phyloP scores from a whole-genome alignment of 768 basidiomycete genomes.

The Pholiota conissans region DNA sequence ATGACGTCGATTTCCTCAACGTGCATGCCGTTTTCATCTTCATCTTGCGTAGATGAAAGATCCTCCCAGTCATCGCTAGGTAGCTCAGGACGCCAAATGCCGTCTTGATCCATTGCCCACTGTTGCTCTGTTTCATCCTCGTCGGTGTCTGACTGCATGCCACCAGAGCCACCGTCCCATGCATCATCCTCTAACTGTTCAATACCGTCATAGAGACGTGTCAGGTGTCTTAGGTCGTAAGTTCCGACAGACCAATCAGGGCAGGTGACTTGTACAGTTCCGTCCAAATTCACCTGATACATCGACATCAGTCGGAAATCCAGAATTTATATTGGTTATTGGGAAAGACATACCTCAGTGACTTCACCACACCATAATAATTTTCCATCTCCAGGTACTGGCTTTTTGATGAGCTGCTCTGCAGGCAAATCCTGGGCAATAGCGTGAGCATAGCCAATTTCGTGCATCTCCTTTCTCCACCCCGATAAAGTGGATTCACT shows the following conservation, averaged over 20 bases:
- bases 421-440: conserved; percentile 33
- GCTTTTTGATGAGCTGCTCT: conserved; percentile 45
- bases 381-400: conserved; percentile 35
- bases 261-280: conserved; percentile 70
- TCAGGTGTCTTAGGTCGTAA: conserved; percentile 69
- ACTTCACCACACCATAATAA: conserved; percentile 90
- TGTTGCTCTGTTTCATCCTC: conserved; percentile 35
- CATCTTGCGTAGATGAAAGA: conserved; percentile 28
- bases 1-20: conserved; percentile 18
- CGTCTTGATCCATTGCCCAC: conserved; percentile 44
- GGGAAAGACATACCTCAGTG: conserved; percentile 49
- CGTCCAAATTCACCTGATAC: conserved; percentile 68
- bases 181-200: conserved; percentile 76
- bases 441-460: conserved; percentile 63
- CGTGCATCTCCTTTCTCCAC: conserved; percentile 72
- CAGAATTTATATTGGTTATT: conserved; percentile 1
- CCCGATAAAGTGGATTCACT: conserved; percentile 55
- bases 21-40: conserved; percentile 18
- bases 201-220: conserved; percentile 76
- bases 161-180: conserved; percentile 53
- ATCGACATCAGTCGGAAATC: conserved; percentile 8
- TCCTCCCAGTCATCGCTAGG: conserved; percentile 41
- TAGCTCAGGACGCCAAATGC: conserved; percentile 48
- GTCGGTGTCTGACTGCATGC: conserved; percentile 41
- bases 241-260: conserved; percentile 50